Evolutionary conservation across 163 green algal genomes (phyloP), one percentile per base, ranked within the genome.

Genomic region (Prototheca stagnorum): DNA sequence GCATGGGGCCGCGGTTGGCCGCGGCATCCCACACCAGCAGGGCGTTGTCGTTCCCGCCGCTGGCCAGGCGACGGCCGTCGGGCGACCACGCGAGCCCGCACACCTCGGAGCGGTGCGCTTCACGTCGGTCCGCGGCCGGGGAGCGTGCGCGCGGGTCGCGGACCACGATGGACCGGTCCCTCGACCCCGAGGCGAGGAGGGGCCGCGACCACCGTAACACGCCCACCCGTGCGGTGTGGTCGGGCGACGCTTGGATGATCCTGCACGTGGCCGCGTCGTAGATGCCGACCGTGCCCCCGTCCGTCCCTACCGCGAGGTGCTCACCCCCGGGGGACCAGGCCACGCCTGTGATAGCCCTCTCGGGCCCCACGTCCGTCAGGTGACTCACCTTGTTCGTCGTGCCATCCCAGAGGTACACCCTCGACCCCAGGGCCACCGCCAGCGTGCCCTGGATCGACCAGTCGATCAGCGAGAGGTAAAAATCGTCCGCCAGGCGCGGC

Each of bases 401-500:
- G 2, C 89, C 90, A 41, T 66, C 88, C 90, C 90, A 99, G 19
- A 97, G 76, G 81, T 97, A 99, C 4, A 97, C 86, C 61, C 76
- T 92, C 5, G 76, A 74, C 40, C 80, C 88, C 42, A 99, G 68
- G 1, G 85, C 90, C 44, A 99, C 90, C 12, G 90, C 89, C 44
- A 97, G 66, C 25, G 92, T 62, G 67, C 97, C 97, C 46, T 92
- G 77, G 14, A 70, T 56, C 5, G 74, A 92, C 90, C 90, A 99
- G 64, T 99, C 90, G 48, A 99, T 85, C 21, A 99, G 71, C 70
- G 97, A 97, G 44, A 99, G 74, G 71, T 99, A 99, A 57, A 96
- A 99, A 67, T 99, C 90, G 61, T 99, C 90, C 12, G 84, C 73
- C 20, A 99, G 63, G 1, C 75, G 65, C 1, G 90, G 90, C 0